Percentiles rank a stretch among this genome's conserved stretches.
These are phyloP conservation scores for Cladorrhinum samala DNA, from an alignment of 495 filamentous ascomycete species.

Conservation along the genomic window DNA sequence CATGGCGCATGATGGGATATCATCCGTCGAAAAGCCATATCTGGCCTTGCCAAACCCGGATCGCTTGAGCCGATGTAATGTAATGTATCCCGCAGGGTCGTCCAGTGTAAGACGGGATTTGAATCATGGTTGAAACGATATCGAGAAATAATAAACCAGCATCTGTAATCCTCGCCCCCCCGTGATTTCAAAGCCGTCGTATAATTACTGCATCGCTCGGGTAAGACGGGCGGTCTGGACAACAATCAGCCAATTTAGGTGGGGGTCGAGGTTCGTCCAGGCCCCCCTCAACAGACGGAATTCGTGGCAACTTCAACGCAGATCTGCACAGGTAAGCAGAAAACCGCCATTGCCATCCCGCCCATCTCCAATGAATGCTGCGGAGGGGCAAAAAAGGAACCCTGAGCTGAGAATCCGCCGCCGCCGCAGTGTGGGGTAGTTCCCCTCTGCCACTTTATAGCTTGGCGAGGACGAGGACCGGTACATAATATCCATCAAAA, in stretches of 20 bases:
- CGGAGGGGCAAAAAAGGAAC: constrained; percentile 4
- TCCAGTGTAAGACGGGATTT: too few relatives aligned
- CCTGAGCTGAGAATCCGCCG: constrained; percentile 10
- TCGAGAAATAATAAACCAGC: too few relatives aligned
- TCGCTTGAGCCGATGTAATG: background rate
- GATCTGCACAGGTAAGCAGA: background rate
- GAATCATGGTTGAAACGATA: too few relatives aligned
- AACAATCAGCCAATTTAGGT: too few relatives aligned
- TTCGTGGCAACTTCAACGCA: background rate
- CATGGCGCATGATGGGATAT: background rate
- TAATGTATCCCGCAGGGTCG: too few relatives aligned
- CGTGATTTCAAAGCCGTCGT: background rate
- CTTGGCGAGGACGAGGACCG: background rate
- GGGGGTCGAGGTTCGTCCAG: background rate
- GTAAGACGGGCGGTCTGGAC: background rate
- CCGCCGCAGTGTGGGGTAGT: constrained; percentile 2
- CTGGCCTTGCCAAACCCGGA: background rate
- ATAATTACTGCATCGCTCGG: too few relatives aligned
- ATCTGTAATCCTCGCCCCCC: too few relatives aligned
- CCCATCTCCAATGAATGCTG: background rate
- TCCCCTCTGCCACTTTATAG: background rate
- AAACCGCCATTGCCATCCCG: too few relatives aligned
- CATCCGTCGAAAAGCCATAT: background rate
- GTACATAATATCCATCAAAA: background rate
- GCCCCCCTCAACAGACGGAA: too few relatives aligned